Base-by-base conservation (phyloP, 805 yeast species). In the Isabelozyma gotoi region DNA sequence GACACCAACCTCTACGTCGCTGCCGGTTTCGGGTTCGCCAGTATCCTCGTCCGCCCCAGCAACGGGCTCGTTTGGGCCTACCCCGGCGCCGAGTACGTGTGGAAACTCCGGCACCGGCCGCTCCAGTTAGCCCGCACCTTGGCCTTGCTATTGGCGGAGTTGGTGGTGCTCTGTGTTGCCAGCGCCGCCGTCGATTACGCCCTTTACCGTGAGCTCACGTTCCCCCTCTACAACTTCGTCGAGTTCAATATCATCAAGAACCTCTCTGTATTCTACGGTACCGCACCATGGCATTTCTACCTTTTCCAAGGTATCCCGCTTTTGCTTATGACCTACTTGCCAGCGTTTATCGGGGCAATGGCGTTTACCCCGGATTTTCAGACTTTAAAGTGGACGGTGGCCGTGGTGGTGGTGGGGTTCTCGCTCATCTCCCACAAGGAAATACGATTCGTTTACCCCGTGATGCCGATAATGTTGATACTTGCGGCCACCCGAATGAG, bases 391-490 rank as follows among this genome's bases (percentile, higher is more conserved):
- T 63, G 55, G 21, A 51, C 46, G 37, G 60, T 50, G 47, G 39
- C 76, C 0, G 15, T 73, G 4, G 84, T 84, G 36, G 39, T 86
- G 1, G 39, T 64, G 0, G 68, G 73, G 0, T 88, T 86, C 52
- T 86, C 97, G 0, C 40, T 70, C 2, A 76, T 94, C 15, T 68
- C 76, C 8, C 99, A 94, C 62, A 94, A 94, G 59, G 99, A 94
- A 59, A 86, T 90, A 53, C 75, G 99, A 37, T 94, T 94, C 60
- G 73, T 95, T 14, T 89, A 84, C 52, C 96, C 95, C 2, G 58
- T 94, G 41, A 82, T 87, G 65, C 97, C 99, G 1, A 54, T 88
- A 2, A 64, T 89, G 47, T 68, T 85, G 12, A 43, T 80, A 1
- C 5, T 54, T n/a, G 17, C 29, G 19, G 31, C 5, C 17, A 12